Percentiles rank a stretch among this genome's conserved stretches.
These are phyloP conservation scores for Mycena crocata DNA, from an alignment of 768 basidiomycete species.

Conservation along the genomic window DNA sequence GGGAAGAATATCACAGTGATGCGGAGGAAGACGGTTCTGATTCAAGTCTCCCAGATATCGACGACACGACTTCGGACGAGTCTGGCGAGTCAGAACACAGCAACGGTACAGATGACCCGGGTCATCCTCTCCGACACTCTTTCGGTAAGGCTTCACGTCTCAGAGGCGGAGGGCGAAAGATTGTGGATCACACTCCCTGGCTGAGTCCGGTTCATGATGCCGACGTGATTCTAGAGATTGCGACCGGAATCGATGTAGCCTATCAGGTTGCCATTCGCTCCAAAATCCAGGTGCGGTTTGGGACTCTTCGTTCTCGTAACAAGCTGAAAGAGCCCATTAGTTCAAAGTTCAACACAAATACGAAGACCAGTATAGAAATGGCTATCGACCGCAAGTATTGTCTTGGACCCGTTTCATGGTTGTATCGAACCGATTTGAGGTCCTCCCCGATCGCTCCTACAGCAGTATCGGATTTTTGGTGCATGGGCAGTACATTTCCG, in stretches of 20 bases:
- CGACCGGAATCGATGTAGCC: not conserved
- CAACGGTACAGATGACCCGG: not conserved
- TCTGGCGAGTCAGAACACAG: not conserved
- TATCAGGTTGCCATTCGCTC: not conserved
- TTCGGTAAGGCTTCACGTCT: not conserved
- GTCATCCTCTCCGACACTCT: not conserved
- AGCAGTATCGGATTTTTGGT: constrained; percentile 1
- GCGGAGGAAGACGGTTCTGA: not conserved
- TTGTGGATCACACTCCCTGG: not conserved
- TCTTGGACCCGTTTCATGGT: not conserved
- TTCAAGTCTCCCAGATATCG: not conserved
- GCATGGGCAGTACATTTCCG: not conserved
- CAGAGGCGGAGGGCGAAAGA: not conserved
- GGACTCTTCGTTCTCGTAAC: not conserved
- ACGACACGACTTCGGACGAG: not conserved
- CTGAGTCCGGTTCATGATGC: not conserved
- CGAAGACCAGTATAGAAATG: not conserved
- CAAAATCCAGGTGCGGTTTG: not conserved
- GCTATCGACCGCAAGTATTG: not conserved
- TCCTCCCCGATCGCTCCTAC: not conserved
- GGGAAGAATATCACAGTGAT: too few species aligned
- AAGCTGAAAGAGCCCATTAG: not conserved
- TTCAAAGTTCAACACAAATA: not conserved
- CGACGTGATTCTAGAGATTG: not conserved
- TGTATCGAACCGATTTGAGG: not conserved